These are phyloP conservation scores for Hirsutella rhossiliensis DNA, from an alignment of 2,329 filamentous ascomycete species.

Conservation along the genomic window DNA sequence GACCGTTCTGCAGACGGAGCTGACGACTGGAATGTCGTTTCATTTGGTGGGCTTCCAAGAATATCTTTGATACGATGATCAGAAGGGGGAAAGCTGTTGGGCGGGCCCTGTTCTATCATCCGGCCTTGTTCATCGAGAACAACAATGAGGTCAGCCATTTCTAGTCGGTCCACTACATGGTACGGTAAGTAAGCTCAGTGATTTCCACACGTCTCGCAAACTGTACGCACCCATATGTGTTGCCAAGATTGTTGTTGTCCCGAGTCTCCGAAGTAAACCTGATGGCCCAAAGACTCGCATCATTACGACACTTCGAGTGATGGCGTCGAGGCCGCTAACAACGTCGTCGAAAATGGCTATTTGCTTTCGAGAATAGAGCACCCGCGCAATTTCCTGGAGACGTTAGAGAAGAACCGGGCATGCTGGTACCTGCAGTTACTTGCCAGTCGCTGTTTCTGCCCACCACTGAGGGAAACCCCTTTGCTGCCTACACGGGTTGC, in stretches of 20 bases:
- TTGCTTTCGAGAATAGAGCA: background rate
- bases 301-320: background rate
- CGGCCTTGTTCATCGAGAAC: background rate
- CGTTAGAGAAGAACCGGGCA: no score
- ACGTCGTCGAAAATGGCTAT: background rate
- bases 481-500: conserved; percentile 8
- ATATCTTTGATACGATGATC: no score
- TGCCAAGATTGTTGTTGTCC: background rate
- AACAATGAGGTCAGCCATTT: background rate
- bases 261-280: background rate
- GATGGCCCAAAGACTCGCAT: background rate
- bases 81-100: no score
- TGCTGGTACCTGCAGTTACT: background rate
- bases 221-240: background rate
- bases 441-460: conserved; percentile 7
- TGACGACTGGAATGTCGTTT: background rate
- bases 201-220: no score
- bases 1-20: background rate
- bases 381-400: background rate
- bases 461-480: conserved; percentile 13
- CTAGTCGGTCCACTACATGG: background rate
- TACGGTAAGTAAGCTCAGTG: no score
- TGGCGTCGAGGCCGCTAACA: background rate
- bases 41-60: no score
- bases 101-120: background rate